Evolutionary conservation across 306 rosid species (phyloP), one percentile per base, ranked within the genome.

Genomic region (Trichosanthes cucumerina): DNA sequence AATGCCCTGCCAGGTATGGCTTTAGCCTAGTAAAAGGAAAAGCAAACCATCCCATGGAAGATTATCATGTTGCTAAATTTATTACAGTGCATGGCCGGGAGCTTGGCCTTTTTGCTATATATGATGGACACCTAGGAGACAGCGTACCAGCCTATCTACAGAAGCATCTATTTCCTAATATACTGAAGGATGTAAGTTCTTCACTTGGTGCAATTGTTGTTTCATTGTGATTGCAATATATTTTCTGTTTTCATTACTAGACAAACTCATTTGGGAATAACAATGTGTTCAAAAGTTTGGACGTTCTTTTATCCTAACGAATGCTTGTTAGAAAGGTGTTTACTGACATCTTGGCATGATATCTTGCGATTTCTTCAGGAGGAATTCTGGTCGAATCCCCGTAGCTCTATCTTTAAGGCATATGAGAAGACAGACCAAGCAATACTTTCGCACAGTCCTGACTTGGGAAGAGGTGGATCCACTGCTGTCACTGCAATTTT

Each of bases 1-100:
- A 81, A 82, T 63, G 79, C 81, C 57, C 90, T 11, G 93, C 83
- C 78, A 93, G 85, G 86, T 93, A 89, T 93, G 98, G 98, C 23
- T 93, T 88, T 79, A 87, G 92, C 85, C 86, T 93, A 9, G 96
- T 91, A 60, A 84, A 91, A 90, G 98, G 98, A 79, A 93, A 87
- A 87, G 95, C 96, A 78, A 90, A 87, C 78, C 98, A 93, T 79
- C 91, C 98, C 41, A 93, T 93, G 96, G 96, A 93, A 82, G 98
- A 93, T 83, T 91, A 81, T 81, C 96, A 91, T 28, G 96, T 92
- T 8, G 93, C 97, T 15, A 88, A 92, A 84, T 83, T 92, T 63
- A 84, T 82, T 57, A 84, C 85, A 16, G 4, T 75, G 28, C 78
- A 63, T 39, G 93, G 88, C n/a, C 85, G 33, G 0, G 97, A 92